Evolutionary conservation across 768 basidiomycete species (phyloP).

Genomic region (Paxillus ammoniavirescens): DNA sequence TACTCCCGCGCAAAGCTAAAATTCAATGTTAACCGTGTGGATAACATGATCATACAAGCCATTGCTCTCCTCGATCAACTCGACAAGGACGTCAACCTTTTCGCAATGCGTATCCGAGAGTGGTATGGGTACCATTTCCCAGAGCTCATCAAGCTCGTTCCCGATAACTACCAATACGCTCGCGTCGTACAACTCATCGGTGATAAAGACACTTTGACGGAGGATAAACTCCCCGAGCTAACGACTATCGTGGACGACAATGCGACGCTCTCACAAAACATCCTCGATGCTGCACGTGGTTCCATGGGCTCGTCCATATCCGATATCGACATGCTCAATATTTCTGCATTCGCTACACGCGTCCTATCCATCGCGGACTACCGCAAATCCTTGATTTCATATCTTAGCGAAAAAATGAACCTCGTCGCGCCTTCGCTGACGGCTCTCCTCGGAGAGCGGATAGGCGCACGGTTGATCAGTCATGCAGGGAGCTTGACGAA

Average conservation of each 20-base stretch:
- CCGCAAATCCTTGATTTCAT: constrained; percentile 84
- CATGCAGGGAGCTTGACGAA: constrained; percentile 97
- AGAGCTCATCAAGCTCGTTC: constrained; percentile 88
- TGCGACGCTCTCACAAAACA: constrained; percentile 82
- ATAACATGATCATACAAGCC: constrained; percentile 99
- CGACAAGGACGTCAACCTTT: constrained; percentile 99
- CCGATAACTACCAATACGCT: constrained; percentile 96
- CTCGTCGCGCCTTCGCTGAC: constrained; percentile 92
- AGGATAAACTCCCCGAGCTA: constrained; percentile 79
- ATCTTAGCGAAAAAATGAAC: constrained; percentile 97
- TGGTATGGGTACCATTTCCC: constrained; percentile 99
- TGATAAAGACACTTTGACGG: constrained; percentile 77
- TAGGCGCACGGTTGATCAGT: constrained; percentile 89
- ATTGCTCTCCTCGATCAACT: constrained; percentile 97
- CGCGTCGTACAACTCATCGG: constrained; percentile 81
- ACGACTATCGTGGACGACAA: constrained; percentile 82
- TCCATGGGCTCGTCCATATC: constrained; percentile 93
- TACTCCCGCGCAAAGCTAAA: constrained; percentile 98
- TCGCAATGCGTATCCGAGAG: constrained; percentile 96
- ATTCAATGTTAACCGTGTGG: constrained; percentile 93
- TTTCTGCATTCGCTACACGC: constrained; percentile 84
- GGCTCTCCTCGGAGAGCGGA: constrained; percentile 86
- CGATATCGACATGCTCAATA: constrained; percentile 95
- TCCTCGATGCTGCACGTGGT: constrained; percentile 90
- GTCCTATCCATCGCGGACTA: constrained; percentile 93